Base-by-base conservation (phyloP, 148 eudicot species). In the Silene conica region DNA sequence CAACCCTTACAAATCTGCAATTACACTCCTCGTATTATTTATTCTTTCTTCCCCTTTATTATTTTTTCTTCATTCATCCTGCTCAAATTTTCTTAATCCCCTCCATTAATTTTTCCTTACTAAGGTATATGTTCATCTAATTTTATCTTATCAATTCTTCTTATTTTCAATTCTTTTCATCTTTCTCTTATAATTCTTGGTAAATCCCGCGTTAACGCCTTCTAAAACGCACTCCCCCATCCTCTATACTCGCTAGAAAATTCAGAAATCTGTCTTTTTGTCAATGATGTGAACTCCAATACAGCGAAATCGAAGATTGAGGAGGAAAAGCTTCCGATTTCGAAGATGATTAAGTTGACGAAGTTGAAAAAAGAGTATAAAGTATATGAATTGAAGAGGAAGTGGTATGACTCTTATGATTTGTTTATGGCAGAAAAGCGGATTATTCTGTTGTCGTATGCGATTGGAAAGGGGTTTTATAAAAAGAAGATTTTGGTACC, bases 401-500 rank as follows among this genome's bases (percentile, higher is more conserved):
- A 90, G 85, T 73, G 88, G 3, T 90, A 90, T 46, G 87, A 88
- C 67, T 86, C 89, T 0, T 90, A 79, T 72, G 96, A 90, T 58
- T 10, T 88, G 82, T 90, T 90, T 21, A 75, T 90, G 63, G 86
- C 87, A 34, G 96, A 90, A 57, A 85, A 84, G 71, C 78, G 89
- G 86, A 77, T 88, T 22, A 70, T 87, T 2, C 90, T 87, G 1
- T 71, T 90, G 16, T 89, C 90, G 8, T 86, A 84, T 77, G 45
- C 78, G 66, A 43, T 90, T 55, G 96, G 96, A 57, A 88, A 85
- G 80, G 73, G 72, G 14, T 85, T 83, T 74, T 81, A 63, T 21
- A 61, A 52, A 68, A 92, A 95, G 96, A 95, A 89, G 86, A 67
- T 95, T 54, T 97, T 97, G 2, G 75, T 92, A 59, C 84, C 88